Conservation (phyloP, 78 protist genomes). For the Speleostelium caveatum region DNA sequence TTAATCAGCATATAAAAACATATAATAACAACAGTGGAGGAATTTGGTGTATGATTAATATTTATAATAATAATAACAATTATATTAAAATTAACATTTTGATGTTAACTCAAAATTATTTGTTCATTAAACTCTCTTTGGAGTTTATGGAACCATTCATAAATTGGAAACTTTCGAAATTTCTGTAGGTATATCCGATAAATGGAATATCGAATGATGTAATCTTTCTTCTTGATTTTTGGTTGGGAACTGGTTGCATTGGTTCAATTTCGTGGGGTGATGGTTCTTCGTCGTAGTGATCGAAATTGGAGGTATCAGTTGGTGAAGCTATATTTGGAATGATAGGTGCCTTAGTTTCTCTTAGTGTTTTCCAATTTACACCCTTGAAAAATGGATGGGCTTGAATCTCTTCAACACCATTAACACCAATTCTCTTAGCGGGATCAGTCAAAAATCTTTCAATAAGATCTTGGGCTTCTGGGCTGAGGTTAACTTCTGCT, state of each 20-base stretch:
- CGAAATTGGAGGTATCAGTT: conserved; percentile 72
- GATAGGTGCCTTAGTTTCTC: conserved; percentile 77
- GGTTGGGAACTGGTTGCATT: conserved; percentile 57
- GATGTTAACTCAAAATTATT: no score
- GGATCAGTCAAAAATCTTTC: conserved; percentile 78
- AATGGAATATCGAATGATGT: conserved; percentile 82
- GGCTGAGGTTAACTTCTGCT: conserved; percentile 67
- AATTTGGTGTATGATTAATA: no score
- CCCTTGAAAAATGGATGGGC: conserved; percentile 93
- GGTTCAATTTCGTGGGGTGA: conserved; percentile 30
- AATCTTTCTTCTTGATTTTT: conserved; percentile 74
- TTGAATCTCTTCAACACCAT: conserved; percentile 86
- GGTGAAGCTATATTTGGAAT: conserved; percentile 55
- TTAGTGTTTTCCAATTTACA: conserved; percentile 73
- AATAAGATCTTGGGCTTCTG: conserved; percentile 88
- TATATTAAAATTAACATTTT: no score
- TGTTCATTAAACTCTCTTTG: conserved; percentile 16
- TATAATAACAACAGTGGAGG: no score
- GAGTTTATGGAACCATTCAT: conserved; percentile 35
- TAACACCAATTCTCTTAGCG: conserved; percentile 63
- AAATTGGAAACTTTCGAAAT: conserved; percentile 69
- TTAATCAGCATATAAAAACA: no score
- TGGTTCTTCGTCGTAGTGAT: conserved; percentile 77
- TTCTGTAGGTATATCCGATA: conserved; percentile 80
- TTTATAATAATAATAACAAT: no score